Evolutionary conservation across 164 flowering plant species (phyloP).

Genomic region (Houttuynia cordata): DNA sequence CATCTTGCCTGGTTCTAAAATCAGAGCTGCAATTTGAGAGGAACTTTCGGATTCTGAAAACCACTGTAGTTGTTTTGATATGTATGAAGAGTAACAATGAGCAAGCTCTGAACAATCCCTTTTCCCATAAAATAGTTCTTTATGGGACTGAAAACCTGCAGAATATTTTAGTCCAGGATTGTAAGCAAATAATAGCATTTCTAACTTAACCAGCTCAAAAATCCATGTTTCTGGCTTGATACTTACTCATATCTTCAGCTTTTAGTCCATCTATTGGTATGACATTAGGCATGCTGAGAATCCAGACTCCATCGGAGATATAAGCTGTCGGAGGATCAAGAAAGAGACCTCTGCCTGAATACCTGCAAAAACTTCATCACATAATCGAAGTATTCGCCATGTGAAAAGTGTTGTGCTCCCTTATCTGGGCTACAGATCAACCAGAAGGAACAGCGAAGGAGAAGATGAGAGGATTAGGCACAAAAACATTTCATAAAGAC

Average conservation of each 20-base stretch:
- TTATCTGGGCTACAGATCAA: too few relatives aligned
- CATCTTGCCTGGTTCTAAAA: slow-evolving; percentile 87
- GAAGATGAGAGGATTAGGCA: too few relatives aligned
- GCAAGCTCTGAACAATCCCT: slow-evolving; percentile 55
- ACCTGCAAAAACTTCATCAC: slow-evolving; percentile 34
- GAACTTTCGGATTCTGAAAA: slow-evolving; percentile 14
- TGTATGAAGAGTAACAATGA: slow-evolving; percentile 37
- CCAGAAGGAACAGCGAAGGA: too few relatives aligned
- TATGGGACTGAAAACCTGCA: slow-evolving; percentile 58
- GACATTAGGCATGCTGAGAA: slow-evolving; percentile 39
- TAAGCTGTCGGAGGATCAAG: slow-evolving; percentile 76
- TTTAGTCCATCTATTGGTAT: slow-evolving; percentile 19
- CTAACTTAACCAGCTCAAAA: not conserved
- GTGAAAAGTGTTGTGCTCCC: too few relatives aligned
- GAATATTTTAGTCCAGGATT: not conserved
- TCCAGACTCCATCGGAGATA: slow-evolving; percentile 46
- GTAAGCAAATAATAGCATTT: not conserved
- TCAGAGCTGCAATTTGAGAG: slow-evolving; percentile 60
- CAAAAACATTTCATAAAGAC: too few relatives aligned
- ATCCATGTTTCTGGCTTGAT: not conserved
- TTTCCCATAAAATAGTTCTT: slow-evolving; percentile 44
- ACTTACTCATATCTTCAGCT: slow-evolving; percentile 33
- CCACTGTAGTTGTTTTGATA: slow-evolving; percentile 34
- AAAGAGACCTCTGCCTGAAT: slow-evolving; percentile 85
- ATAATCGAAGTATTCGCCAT: not conserved